phyloP scores from a whole-genome alignment of 805 yeast species.

The Saccharomycopsis sp. region DNA sequence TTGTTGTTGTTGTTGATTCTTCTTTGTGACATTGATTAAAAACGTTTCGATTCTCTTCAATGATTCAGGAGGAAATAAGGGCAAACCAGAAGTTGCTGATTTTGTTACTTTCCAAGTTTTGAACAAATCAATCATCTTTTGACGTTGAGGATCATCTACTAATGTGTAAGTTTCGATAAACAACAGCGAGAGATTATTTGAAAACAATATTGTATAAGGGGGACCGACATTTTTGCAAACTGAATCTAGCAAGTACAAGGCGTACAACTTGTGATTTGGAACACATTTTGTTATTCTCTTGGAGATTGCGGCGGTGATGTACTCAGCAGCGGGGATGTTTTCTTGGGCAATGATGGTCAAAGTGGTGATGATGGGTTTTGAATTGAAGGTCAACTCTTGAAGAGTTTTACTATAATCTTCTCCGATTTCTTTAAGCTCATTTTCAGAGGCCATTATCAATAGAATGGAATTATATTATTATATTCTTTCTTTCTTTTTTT shows the following conservation, averaged over 20 bases:
- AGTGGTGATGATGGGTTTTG: slow-evolving; percentile 80
- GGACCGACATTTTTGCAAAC: slow-evolving; percentile 84
- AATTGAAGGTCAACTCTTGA: slow-evolving; percentile 73
- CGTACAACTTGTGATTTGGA: slow-evolving; percentile 76
- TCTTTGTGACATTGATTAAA: slow-evolving; percentile 46
- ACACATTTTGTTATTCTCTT: slow-evolving; percentile 65
- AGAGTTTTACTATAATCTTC: slow-evolving; percentile 66
- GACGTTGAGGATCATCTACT: slow-evolving; percentile 67
- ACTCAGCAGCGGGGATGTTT: slow-evolving; percentile 65
- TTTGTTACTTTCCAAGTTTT: slow-evolving; percentile 79
- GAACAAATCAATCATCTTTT: slow-evolving; percentile 66
- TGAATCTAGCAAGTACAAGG: slow-evolving; percentile 81
- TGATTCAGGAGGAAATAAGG: slow-evolving; percentile 65
- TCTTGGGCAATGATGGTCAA: slow-evolving; percentile 84
- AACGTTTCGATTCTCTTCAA: slow-evolving; percentile 68
- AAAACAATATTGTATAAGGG: slow-evolving; percentile 78
- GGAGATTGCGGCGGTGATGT: slow-evolving; percentile 68
- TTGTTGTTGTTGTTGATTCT: slow-evolving; percentile 26
- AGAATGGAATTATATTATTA: not conserved
- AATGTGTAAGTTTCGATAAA: slow-evolving; percentile 72
- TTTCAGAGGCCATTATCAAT: slow-evolving; percentile 17
- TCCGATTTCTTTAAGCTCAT: slow-evolving; percentile 25
- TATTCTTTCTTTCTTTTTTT: too few relatives aligned
- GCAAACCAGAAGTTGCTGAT: slow-evolving; percentile 48
- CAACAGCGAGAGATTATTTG: slow-evolving; percentile 56